Base-by-base conservation (phyloP, 352 stramenopile genomes). In the Globisporangium iwayamae region DNA sequence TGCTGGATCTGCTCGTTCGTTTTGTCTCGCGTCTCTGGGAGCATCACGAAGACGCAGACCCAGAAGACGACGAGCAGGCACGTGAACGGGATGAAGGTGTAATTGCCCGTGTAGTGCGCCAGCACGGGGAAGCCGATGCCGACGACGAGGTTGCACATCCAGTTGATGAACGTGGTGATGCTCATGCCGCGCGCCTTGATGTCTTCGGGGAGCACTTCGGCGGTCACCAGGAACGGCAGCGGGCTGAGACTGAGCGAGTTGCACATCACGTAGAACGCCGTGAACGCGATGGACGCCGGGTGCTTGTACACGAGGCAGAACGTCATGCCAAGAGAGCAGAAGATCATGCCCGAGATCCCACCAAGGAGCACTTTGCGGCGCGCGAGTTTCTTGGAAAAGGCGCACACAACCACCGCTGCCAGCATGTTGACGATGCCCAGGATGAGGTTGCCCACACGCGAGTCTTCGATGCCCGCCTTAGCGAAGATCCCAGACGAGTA, bases 401-500 rank as follows among this genome's bases (percentile, higher is more conserved):
- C 52, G 13, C 71, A 74, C 11, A 75, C 57, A 16, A 68, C 28
- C 5, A 75, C 52, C 8, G 74, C 67, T n/a, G 69, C 64, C 14
- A 63, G 13, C 32, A 75, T 57, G 55, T 75, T 78, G 4, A 79
- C 65, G 7, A 67, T 20, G 3, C 50, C 58, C 10, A 82, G 56
- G 6, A 79, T 62, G 20, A 79, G 25, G 39, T 79, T 82, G 1
- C 69, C 71, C 3, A 75, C 54, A 10, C 74, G 74, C 6, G 69
- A 65, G 39, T 82, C 74, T 41, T 72, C 48, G 55, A 82, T 82
- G 20, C 74, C 74, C 20, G 71, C 68, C 28, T 58, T 58, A 0
- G 58, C 59, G 41, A 82, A 82, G 64, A 82, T 79, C 5, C 66
- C 61, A 0, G 71, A 76, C 10, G 74, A 82, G 64, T 82, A 82